Base-by-base conservation (phyloP, 495 filamentous ascomycete genomes). In the Ascobolus immersus region DNA sequence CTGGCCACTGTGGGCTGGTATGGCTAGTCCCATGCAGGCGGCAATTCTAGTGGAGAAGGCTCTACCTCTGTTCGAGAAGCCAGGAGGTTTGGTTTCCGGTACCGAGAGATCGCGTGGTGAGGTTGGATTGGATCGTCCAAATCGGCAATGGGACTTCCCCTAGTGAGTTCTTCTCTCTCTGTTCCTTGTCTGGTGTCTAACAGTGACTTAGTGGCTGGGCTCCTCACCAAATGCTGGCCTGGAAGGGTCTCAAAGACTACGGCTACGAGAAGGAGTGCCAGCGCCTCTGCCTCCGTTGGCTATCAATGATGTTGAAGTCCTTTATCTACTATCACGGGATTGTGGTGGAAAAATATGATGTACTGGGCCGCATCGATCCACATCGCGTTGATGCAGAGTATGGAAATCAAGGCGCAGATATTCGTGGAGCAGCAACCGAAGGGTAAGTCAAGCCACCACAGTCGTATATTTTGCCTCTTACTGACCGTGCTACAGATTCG, bases 291-390 rank as follows among this genome's bases (percentile, higher is more conserved):
- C 94, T 94, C 54, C 79, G 78, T 49, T 96, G 86, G 86, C 56
- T 91, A 15, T 89, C 79, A 52, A 94, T 93, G 84, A 75, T 91
- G 43, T 91, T 77, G 21, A 90, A 86, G 52, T 77, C 81, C 0
- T 96, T 94, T 55, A 77, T 90, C 17, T 81, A 96, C 45, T 94
- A 81, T 60, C 91, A 93, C 44, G 86, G 86, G 14, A 78, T 91
- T 19, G 81, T 96, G 13, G 86, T 93, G 1, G 86, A 96, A 57
- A 96, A 96, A 52, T 96, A 96, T 56, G 77, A 96, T 53, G 86
- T 96, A 28, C 94, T 86, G 29, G 57, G 77, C 33, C 69, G 69
- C 15, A 67, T 81, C 41, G 79, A 84, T 44, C 77, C 86, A 17
- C 86, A 94, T 50, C 69, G 73, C 15, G 86, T 96, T 5, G 75